Evolutionary conservation across 441 rosid genomes (phyloP).

Genomic region (Iberis amara): DNA sequence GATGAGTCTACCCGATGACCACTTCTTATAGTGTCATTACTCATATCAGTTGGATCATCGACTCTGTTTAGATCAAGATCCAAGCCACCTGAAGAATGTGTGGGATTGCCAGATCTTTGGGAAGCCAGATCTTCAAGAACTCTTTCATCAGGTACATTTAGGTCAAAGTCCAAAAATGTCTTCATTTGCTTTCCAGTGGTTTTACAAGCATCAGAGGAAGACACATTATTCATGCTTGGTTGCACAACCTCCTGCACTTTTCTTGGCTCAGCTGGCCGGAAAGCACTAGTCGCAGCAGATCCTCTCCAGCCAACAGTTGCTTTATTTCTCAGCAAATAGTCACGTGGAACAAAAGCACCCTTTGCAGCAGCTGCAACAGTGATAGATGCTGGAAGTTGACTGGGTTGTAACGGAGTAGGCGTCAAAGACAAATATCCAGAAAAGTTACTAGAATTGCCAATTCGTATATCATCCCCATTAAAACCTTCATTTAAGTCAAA

Average conservation of each 20-base stretch:
- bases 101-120: slow-evolving; percentile 36
- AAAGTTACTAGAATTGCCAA: slow-evolving; percentile 39
- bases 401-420: slow-evolving; percentile 37
- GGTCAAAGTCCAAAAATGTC: slow-evolving; percentile 63
- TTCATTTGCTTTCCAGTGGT: slow-evolving; percentile 43
- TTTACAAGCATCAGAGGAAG: slow-evolving; percentile 37
- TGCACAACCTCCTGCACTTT: slow-evolving; percentile 45
- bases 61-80: slow-evolving; percentile 82
- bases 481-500: slow-evolving; percentile 92
- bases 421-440: slow-evolving; percentile 21
- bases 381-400: slow-evolving; percentile 55
- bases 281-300: slow-evolving; percentile 97
- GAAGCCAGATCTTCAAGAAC: slow-evolving; percentile 63
- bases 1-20: slow-evolving; percentile 37
- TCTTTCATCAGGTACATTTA: slow-evolving; percentile 81
- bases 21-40: slow-evolving; percentile 36
- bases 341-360: slow-evolving; percentile 79
- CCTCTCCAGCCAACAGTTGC: slow-evolving; percentile 91
- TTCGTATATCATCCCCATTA: slow-evolving; percentile 51
- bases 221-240: slow-evolving; percentile 24
- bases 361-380: slow-evolving; percentile 93
- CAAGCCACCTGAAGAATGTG: slow-evolving; percentile 51
- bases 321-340: slow-evolving; percentile 60
- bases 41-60: slow-evolving; percentile 55
- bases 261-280: slow-evolving; percentile 92